Base-by-base conservation (phyloP, 2,329 filamentous ascomycete species). In the Penicillium concentricum region DNA sequence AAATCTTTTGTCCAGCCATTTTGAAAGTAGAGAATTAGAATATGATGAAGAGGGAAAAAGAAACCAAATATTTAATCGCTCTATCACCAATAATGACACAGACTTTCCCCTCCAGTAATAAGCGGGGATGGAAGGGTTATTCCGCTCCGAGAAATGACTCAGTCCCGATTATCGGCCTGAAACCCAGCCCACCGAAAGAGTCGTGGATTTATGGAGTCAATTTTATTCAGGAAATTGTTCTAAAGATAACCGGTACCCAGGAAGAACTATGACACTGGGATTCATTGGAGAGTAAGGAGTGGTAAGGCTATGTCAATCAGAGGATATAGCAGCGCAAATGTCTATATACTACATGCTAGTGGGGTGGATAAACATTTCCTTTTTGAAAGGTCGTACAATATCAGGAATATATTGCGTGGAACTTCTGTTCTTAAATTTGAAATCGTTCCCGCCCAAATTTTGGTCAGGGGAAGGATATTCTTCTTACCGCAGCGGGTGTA, bases 1-100 rank as follows among this genome's bases (percentile, higher is more conserved):
- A 84, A 64, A 84, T 76, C 70, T 77, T 71, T 64, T 74, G 76
- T 55, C 62, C 61, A 44, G 73, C 67, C 71, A 72, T 73, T 51
- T 20, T 68, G 48, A 32, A 47, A 28, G 28, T 52, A 53, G 48
- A 41, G 15, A 22, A 38, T 20, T 51, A 48, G 15, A 49, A 54
- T 51, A 35, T 45, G 28, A 39, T 41, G 30, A 37, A 49, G 32
- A 44, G 8, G 44, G 18, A 24, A 52, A 51, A 58, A 58, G 38
- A 34, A 34, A 57, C 41, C 51, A 56, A 46, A 59, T 56, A 46
- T 58, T 58, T 48, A 32, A 39, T 38, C 34, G 30, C 49, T 41
- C 48, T 53, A 61, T 61, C 51, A 52, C 56, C 63, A 57, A 64
- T 67, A 56, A 66, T 68, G 68, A 67, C 63, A 68, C 67, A 67